These are phyloP conservation scores for Rhodofomes roseus DNA, from an alignment of 1,284 basidiomycete species.

Conservation along the genomic window DNA sequence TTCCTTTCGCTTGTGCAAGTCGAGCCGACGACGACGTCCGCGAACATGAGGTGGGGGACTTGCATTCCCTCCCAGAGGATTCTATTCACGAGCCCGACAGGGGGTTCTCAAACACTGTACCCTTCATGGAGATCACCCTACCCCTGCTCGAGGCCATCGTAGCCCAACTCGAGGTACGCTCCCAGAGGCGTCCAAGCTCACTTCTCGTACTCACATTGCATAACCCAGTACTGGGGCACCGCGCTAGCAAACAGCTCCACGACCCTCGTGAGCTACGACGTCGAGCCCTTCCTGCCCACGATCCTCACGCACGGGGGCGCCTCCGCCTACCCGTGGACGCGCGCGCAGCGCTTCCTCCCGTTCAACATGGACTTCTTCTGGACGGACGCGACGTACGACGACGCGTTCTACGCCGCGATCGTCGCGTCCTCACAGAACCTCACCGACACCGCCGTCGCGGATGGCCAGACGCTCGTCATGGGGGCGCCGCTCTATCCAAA, in stretches of 20 bases:
- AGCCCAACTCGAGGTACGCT: slow-evolving; percentile 43
- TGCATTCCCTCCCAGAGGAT: no score
- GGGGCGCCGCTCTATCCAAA: slow-evolving; percentile 7
- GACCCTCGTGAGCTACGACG: slow-evolving; percentile 41
- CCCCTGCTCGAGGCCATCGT: slow-evolving; percentile 31
- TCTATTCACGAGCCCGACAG: no score
- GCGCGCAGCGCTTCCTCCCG: slow-evolving; percentile 14
- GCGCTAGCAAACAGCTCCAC: slow-evolving; percentile 16
- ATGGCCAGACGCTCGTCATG: not conserved
- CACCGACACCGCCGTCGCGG: slow-evolving; percentile 1
- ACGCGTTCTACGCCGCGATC: slow-evolving; percentile 10
- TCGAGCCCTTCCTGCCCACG: slow-evolving; percentile 52
- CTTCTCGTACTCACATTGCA: slow-evolving; percentile 12
- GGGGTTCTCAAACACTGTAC: slow-evolving; percentile 45
- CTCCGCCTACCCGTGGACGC: slow-evolving; percentile 17
- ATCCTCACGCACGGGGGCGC: slow-evolving; percentile 29
- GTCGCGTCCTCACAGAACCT: slow-evolving; percentile 2
- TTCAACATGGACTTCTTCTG: slow-evolving; percentile 13
- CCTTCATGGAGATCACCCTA: slow-evolving; percentile 38
- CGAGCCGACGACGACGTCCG: slow-evolving; percentile 38
- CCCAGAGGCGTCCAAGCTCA: slow-evolving; percentile 5
- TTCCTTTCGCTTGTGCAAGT: slow-evolving; percentile 37
- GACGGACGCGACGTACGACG: slow-evolving; percentile 8
- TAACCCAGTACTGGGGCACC: slow-evolving; percentile 26
- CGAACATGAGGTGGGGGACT: slow-evolving; percentile 32